A percentile compares a stretch with the other conserved stretches of the same genome.
Conservation (phyloP, 176 grass and related monocot species). For the Cenchrus americanus region DNA sequence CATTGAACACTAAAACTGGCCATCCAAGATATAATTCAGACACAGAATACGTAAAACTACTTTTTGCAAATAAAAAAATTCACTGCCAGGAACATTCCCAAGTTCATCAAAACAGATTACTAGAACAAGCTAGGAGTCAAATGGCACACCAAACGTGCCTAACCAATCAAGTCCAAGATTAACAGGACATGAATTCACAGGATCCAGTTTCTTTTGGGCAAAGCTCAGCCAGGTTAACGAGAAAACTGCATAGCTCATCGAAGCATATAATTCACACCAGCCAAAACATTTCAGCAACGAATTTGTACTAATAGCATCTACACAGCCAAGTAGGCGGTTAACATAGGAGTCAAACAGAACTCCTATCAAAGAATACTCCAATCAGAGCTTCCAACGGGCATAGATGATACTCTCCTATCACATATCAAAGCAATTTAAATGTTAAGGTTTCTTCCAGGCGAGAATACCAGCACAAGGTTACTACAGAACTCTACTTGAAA, state of each 20-base stretch:
- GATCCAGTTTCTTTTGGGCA: neutral
- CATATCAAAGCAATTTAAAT: neutral
- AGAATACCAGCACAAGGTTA: neutral
- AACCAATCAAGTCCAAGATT: neutral
- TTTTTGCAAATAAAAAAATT: neutral
- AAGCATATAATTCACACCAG: neutral
- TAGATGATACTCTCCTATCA: neutral
- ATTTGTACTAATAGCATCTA: neutral
- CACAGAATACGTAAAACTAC: neutral
- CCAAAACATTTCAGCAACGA: neutral
- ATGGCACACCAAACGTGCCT: neutral
- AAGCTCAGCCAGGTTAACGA: too few relatives aligned
- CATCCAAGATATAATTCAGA: neutral
- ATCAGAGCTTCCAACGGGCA: too few relatives aligned
- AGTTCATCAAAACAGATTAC: neutral
- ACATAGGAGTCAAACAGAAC: neutral
- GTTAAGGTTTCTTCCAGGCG: neutral
- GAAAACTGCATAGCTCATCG: neutral
- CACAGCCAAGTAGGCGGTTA: neutral
- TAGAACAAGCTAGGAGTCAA: neutral
- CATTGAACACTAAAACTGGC: conserved; percentile 54
- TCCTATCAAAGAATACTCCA: too few relatives aligned
- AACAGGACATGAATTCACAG: neutral
- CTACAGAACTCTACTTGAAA: neutral
- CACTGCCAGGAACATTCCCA: neutral